Evolutionary conservation across 805 yeast species (phyloP), one percentile per base, ranked within the genome.

Genomic region (Kodamaea sagamina): DNA sequence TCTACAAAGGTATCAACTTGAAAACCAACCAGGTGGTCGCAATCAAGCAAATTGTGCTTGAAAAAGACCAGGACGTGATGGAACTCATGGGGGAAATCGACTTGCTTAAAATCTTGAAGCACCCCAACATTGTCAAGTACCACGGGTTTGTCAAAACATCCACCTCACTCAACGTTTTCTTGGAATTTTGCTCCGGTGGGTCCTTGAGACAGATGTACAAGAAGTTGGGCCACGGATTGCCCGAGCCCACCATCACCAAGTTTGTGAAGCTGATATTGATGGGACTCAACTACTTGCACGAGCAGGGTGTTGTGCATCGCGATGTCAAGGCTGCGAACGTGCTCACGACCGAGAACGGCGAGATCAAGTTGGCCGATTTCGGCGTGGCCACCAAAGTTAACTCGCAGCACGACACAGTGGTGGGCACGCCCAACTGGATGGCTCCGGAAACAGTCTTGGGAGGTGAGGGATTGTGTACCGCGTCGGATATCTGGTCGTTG

Each of bases 401-500:
- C 32, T 51, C 56, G 25, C 67, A 51, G 53, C 75, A 66, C 48
- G 56, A 56, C 39, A 72, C 75, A 2, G 81, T 79, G 6, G 78
- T 75, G 11, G 99, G 99, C 1, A 89, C 98, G 0, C 95, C 97
- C 0, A 86, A 92, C 59, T 93, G 98, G 98, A 90, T 93, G 97
- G 97, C 99, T 0, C 99, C 99, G 0, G 99, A 93, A 58, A 82
- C 95, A 2, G 86, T 93, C 3, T 72, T 83, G 32, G 82, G 89
- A 1, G 75, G 75, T 53, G 86, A 84, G 55, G 95, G 95, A 2
- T 85, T 92, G 1, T 83, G 95, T 7, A 80, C 92, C 0, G 85
- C 95, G 1, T 87, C 96, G 2, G 99, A 93, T 65, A 79, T 86
- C 21, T 86, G 93, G 98, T 86, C 96, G 6, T 63, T 93, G 19